Evolutionary conservation across 805 yeast species (phyloP).

Genomic region (Yarrowia sp.): DNA sequence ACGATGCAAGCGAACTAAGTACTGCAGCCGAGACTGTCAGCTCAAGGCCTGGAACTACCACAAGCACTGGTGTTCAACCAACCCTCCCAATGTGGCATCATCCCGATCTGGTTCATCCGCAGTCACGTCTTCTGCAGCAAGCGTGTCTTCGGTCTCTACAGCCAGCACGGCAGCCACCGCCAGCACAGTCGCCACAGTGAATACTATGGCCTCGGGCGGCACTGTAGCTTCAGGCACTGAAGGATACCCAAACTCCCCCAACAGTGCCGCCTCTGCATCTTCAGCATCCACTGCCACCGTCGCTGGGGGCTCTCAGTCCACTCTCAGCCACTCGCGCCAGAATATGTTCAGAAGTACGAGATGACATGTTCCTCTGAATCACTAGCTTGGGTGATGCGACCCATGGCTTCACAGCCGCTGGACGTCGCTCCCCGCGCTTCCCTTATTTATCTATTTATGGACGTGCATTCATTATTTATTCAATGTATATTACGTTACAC

Average conservation of each 20-base stretch:
- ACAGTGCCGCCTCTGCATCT: constrained; percentile 18
- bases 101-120: constrained; percentile 19
- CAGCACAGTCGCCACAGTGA: constrained; percentile 16
- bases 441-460: constrained; percentile 24
- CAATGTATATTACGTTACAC: constrained; percentile 24
- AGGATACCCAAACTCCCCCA: constrained; percentile 16
- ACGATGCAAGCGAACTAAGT: constrained; percentile 90
- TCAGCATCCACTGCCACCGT: constrained; percentile 8
- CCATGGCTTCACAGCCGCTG: neutral
- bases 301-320: constrained; percentile 16
- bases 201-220: constrained; percentile 15
- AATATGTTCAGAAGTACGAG: constrained; percentile 1
- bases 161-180: constrained; percentile 17
- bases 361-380: neutral
- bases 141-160: constrained; percentile 24
- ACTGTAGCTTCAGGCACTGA: constrained; percentile 10
- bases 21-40: constrained; percentile 91
- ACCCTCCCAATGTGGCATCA: constrained; percentile 17
- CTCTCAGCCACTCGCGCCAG: constrained; percentile 11
- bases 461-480: constrained; percentile 25
- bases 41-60: constrained; percentile 88
- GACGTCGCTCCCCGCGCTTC: constrained; percentile 17
- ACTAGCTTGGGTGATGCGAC: constrained; percentile 12
- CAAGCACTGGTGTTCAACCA: constrained; percentile 75
- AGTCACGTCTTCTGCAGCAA: constrained; percentile 26